Conservation (phyloP, 108 stramenopile genomes). For the Epithemia pelagica region DNA sequence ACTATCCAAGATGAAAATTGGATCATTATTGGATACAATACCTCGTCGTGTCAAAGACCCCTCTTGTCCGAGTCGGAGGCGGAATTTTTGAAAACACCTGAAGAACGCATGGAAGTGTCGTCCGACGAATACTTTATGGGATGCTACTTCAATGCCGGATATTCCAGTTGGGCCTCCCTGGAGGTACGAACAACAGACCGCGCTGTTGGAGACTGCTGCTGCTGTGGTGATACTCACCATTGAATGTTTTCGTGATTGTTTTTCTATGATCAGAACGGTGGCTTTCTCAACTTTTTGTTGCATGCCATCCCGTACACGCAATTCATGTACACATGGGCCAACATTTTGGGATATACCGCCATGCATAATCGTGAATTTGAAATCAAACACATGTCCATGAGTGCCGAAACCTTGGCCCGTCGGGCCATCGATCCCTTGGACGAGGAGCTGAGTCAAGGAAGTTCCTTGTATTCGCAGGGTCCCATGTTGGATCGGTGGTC, state of each 20-base stretch:
- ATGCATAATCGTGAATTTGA: constrained; percentile 37
- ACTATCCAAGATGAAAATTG: no score
- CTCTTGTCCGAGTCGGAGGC: neutral
- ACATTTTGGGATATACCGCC: constrained; percentile 32
- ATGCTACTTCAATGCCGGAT: constrained; percentile 25
- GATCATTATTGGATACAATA: neutral
- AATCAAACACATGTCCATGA: constrained; percentile 22
- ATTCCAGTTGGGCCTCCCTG: neutral
- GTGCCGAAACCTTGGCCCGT: constrained; percentile 33
- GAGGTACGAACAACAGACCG: neutral
- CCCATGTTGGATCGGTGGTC: neutral
- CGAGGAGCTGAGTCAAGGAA: neutral
- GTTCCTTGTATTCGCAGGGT: neutral
- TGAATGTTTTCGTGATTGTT: neutral
- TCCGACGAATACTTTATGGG: constrained; percentile 31
- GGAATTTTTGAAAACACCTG: neutral
- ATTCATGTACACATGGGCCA: neutral
- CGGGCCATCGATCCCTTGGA: constrained; percentile 13
- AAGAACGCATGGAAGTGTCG: constrained; percentile 20
- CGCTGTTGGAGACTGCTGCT: neutral
- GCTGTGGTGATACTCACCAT: neutral
- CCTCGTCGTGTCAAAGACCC: neutral
- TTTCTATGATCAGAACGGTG: neutral
- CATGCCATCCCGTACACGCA: constrained; percentile 24
- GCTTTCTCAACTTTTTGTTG: constrained; percentile 9